phyloP scores from a whole-genome alignment of 495 filamentous ascomycete species.

The Hypoxylon rickii region DNA sequence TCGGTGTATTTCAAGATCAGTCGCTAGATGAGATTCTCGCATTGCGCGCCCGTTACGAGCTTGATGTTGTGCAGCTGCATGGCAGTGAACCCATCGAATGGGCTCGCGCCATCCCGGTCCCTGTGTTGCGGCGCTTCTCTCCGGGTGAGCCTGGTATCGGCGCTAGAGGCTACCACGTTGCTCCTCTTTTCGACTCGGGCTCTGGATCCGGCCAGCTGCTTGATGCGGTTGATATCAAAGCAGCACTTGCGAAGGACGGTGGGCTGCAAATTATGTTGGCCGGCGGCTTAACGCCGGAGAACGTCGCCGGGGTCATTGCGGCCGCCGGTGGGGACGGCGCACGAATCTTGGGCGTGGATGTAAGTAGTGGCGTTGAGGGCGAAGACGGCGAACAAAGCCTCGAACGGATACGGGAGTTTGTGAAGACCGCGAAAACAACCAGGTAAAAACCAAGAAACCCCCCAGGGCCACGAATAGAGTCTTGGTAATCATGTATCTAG shows the following conservation, averaged over 20 bases:
- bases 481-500: no score
- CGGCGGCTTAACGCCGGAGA: constrained; percentile 77
- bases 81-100: constrained; percentile 91
- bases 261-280: constrained; percentile 73
- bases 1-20: constrained; percentile 94
- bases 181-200: constrained; percentile 85
- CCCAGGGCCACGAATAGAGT: no score
- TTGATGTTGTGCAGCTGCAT: constrained; percentile 94
- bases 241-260: constrained; percentile 62
- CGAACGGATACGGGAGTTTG: constrained; percentile 81
- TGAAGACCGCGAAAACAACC: constrained; percentile 68
- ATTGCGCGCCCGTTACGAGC: constrained; percentile 71
- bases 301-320: constrained; percentile 67
- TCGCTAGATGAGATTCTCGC: constrained; percentile 77
- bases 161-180: constrained; percentile 76
- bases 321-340: constrained; percentile 58
- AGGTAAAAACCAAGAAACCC: constrained; percentile 33
- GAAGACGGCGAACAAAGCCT: constrained; percentile 78
- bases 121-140: constrained; percentile 82
- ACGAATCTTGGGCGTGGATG: constrained; percentile 82
- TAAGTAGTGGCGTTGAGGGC: constrained; percentile 87
- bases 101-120: constrained; percentile 83
- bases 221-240: constrained; percentile 66
- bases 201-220: constrained; percentile 78
- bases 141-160: constrained; percentile 72